These are phyloP conservation scores for Penicillium rolfsii DNA, from an alignment of 2,329 filamentous ascomycete genomes.

Conservation along the genomic window DNA sequence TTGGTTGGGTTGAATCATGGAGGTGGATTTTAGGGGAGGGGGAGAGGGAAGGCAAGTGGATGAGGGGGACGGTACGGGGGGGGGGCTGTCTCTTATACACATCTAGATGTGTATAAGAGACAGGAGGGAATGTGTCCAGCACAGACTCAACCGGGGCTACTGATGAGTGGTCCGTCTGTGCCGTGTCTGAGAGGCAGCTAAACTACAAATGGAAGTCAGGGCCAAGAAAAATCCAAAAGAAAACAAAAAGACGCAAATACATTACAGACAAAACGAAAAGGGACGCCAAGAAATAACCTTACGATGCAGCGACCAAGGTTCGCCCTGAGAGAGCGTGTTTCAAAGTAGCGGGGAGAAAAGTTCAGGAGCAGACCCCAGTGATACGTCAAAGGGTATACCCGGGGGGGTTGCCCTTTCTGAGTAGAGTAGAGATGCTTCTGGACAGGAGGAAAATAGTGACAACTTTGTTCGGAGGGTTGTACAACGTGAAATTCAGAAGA, in stretches of 20 bases:
- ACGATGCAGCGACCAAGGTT: slow-evolving; percentile 39
- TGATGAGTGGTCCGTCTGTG: slow-evolving; percentile 26
- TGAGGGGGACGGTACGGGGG: neutral
- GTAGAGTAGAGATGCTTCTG: neutral
- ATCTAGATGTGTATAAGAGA: no score
- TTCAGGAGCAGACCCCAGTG: slow-evolving; percentile 29
- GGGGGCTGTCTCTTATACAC: no score
- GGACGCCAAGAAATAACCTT: slow-evolving; percentile 36
- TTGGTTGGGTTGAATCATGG: neutral
- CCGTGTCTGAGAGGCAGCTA: slow-evolving; percentile 27
- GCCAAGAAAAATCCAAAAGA: slow-evolving; percentile 8
- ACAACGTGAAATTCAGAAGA: neutral
- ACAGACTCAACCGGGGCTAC: slow-evolving; percentile 11
- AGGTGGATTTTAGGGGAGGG: neutral
- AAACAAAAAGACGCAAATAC: slow-evolving; percentile 8
- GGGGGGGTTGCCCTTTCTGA: slow-evolving; percentile 1
- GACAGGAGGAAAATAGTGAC: neutral
- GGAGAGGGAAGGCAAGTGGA: neutral
- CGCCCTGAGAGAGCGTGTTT: slow-evolving; percentile 34
- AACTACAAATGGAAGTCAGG: neutral
- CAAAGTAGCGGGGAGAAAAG: slow-evolving; percentile 38
- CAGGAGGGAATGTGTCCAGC: slow-evolving; percentile 31
- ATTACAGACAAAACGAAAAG: slow-evolving; percentile 16
- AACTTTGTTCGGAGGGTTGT: no score
- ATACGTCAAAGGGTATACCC: slow-evolving; percentile 41